Percentiles rank a stretch among this genome's conserved stretches.
Conservation (phyloP, 176 grass and related monocot species). For the Cymbopogon citratus region DNA sequence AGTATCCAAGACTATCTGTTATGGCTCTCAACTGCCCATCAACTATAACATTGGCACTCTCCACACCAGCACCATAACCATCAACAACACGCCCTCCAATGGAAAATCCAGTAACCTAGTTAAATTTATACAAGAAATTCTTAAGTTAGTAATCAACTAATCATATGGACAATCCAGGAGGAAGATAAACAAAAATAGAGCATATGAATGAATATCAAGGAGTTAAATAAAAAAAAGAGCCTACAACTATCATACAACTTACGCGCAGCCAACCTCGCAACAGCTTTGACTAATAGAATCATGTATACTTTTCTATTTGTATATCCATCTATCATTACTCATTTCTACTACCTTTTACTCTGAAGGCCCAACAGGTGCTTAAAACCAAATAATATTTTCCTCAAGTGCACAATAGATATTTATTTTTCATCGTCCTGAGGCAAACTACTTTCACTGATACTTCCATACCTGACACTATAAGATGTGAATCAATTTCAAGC, state of each 20-base stretch:
- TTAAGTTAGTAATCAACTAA: not conserved
- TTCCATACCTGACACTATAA: conserved; percentile 1
- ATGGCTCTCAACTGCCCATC: conserved; percentile 71
- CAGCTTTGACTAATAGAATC: not conserved
- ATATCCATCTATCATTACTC: conserved; percentile 9
- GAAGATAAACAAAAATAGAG: conserved; percentile 3
- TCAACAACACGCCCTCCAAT: conserved; percentile 81
- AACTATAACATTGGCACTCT: conserved; percentile 72
- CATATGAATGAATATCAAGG: not conserved
- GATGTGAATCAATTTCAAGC: conserved; percentile 15
- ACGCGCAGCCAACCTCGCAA: not conserved
- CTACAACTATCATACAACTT: not conserved
- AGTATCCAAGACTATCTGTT: conserved; percentile 75
- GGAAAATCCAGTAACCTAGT: conserved; percentile 97
- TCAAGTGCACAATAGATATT: not conserved
- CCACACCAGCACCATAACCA: conserved; percentile 60
- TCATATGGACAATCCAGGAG: not conserved
- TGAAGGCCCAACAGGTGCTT: conserved; percentile 4
- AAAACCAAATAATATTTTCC: conserved; percentile 7
- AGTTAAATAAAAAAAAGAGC: not conserved
- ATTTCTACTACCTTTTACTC: conserved; percentile 15
- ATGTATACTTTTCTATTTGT: not conserved
- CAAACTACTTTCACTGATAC: not conserved
- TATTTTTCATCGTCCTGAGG: not conserved
- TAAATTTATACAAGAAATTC: conserved; percentile 7